These are phyloP conservation scores for Oenanthe sinensis DNA, from an alignment of 129 eudicot genomes.

Conservation along the genomic window DNA sequence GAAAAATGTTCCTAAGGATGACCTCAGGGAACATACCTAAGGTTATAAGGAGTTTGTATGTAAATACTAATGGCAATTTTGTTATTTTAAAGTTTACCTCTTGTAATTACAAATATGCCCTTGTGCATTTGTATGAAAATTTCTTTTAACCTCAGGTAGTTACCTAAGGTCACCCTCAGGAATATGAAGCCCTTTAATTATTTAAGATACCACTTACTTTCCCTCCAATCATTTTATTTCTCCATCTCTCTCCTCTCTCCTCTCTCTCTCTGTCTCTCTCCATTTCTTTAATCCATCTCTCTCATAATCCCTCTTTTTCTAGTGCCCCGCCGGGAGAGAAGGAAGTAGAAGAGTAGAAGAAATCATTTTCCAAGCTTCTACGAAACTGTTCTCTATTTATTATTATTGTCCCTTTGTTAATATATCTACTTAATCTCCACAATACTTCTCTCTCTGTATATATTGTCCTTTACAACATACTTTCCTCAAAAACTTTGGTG, in stretches of 20 bases:
- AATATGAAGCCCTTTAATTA: too few relatives aligned
- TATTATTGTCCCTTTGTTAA: not conserved
- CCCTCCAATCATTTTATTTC: slow-evolving; percentile 24
- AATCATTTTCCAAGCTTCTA: slow-evolving; percentile 51
- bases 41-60: too few relatives aligned
- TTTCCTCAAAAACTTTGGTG: not conserved
- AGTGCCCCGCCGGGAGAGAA: slow-evolving; percentile 56
- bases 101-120: too few relatives aligned
- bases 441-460: slow-evolving; percentile 9
- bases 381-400: slow-evolving; percentile 32
- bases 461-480: slow-evolving; percentile 2
- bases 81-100: too few relatives aligned
- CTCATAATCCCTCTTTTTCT: slow-evolving; percentile 2
- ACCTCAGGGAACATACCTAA: too few relatives aligned
- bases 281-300: slow-evolving; percentile 12
- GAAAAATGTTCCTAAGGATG: too few relatives aligned
- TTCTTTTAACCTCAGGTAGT: too few relatives aligned
- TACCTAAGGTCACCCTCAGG: too few relatives aligned
- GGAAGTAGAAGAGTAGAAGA: slow-evolving; percentile 78
- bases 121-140: too few relatives aligned
- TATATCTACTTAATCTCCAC: slow-evolving; percentile 5
- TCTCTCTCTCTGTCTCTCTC: slow-evolving; percentile 13
- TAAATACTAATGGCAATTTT: too few relatives aligned
- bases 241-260: not conserved
- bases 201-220: slow-evolving; percentile 10